Conservation (phyloP, 2,329 filamentous ascomycete genomes). For the Penicillium sp. region DNA sequence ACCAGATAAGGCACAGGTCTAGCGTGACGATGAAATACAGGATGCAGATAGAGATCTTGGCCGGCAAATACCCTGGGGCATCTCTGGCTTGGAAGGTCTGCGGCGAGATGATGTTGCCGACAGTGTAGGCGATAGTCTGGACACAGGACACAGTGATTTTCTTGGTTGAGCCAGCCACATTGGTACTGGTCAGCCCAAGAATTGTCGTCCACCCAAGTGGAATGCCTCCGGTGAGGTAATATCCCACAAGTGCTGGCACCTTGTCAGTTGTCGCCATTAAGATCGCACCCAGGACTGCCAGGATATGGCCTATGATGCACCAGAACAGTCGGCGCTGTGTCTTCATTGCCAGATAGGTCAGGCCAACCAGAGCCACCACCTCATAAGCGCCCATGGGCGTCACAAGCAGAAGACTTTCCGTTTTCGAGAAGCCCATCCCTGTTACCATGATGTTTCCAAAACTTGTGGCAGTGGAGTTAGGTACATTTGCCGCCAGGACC, state of each 20-base stretch:
- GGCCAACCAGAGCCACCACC: constrained; percentile 34
- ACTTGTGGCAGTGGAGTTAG: constrained; percentile 37
- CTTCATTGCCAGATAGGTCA: constrained; percentile 38
- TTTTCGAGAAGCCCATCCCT: constrained; percentile 35
- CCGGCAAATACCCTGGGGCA: constrained; percentile 27
- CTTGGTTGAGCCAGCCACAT: constrained; percentile 37
- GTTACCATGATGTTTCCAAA: constrained; percentile 40
- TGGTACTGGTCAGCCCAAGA: constrained; percentile 36
- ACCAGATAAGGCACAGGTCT: constrained; percentile 30
- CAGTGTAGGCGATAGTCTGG: constrained; percentile 35
- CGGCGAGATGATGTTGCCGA: constrained; percentile 44
- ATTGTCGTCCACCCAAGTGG: constrained; percentile 41
- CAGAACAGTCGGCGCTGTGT: constrained; percentile 33
- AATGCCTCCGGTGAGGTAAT: constrained; percentile 38
- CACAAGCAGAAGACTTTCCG: constrained; percentile 35
- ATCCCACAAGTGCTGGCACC: constrained; percentile 35
- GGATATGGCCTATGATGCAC: constrained; percentile 36
- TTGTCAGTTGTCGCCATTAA: constrained; percentile 40
- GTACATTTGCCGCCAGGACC: constrained; percentile 38
- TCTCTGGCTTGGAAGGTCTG: constrained; percentile 41
- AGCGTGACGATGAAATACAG: constrained; percentile 27
- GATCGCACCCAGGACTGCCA: constrained; percentile 36
- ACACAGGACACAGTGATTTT: constrained; percentile 36
- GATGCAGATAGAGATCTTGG: constrained; percentile 29
- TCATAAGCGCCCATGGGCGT: constrained; percentile 40